A percentile compares a stretch with the other conserved stretches of the same genome.
Conservation (phyloP, 805 yeast genomes). For the Wilhelminamyces savonicus region DNA sequence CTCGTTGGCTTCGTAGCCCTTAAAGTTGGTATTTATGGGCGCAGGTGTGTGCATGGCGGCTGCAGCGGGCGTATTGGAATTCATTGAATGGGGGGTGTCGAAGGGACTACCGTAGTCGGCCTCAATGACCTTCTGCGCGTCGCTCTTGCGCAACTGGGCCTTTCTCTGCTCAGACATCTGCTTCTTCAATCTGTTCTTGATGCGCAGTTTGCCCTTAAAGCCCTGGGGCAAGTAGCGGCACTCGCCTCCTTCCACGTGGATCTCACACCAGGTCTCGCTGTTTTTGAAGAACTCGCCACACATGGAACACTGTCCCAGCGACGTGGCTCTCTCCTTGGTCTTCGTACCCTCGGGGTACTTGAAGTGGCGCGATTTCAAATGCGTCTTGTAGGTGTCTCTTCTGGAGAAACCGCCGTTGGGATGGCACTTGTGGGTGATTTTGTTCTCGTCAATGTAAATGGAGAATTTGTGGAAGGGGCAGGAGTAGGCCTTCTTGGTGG, state of each 20-base stretch:
- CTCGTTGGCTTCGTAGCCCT: slow-evolving; percentile 4
- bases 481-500: neutral
- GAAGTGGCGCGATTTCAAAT: slow-evolving; percentile 51
- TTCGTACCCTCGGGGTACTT: slow-evolving; percentile 51
- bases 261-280: slow-evolving; percentile 46
- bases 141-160: slow-evolving; percentile 6
- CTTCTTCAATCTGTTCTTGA: slow-evolving; percentile 36
- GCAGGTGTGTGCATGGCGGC: too few species aligned
- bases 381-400: slow-evolving; percentile 55
- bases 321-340: slow-evolving; percentile 35
- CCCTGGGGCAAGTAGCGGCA: slow-evolving; percentile 41
- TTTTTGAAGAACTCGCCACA: slow-evolving; percentile 45
- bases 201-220: slow-evolving; percentile 37
- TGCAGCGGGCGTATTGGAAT: too few species aligned
- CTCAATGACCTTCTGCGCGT: neutral
- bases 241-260: slow-evolving; percentile 44
- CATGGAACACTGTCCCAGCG: slow-evolving; percentile 48
- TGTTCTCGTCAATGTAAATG: slow-evolving; percentile 32
- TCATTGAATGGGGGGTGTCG: too few species aligned
- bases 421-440: slow-evolving; percentile 43
- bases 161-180: slow-evolving; percentile 21
- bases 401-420: slow-evolving; percentile 55
- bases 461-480: slow-evolving; percentile 7
- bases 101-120: too few species aligned
- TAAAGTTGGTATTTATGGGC: too few species aligned